These are phyloP conservation scores for Daedalea quercina DNA, from an alignment of 768 basidiomycete species.

Conservation along the genomic window DNA sequence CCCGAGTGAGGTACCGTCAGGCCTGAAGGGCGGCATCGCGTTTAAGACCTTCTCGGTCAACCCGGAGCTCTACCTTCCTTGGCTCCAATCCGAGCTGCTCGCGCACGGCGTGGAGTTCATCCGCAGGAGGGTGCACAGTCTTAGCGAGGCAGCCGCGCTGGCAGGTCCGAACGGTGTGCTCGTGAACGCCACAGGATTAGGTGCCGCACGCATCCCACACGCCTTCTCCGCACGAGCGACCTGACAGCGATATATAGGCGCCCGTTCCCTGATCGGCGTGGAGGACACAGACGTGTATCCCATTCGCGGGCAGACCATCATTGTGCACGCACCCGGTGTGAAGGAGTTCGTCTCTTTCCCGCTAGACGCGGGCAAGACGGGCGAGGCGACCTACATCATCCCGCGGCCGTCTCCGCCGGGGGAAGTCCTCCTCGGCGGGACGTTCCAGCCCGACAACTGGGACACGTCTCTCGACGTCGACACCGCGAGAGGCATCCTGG, in stretches of 20 bases:
- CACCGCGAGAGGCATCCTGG: conserved; percentile 38
- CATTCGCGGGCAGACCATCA: conserved; percentile 78
- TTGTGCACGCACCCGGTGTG: conserved; percentile 65
- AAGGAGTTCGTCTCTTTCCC: conserved; percentile 27
- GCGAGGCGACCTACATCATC: conserved; percentile 49
- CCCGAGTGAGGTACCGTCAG: conserved; percentile 28
- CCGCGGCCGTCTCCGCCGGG: conserved; percentile 46
- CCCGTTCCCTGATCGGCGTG: conserved; percentile 71
- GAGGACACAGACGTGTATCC: conserved; percentile 73
- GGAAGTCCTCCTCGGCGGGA: conserved; percentile 51
- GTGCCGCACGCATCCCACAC: conserved; percentile 18
- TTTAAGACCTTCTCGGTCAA: conserved; percentile 44
- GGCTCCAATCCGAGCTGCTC: conserved; percentile 36
- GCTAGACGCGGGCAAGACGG: conserved; percentile 16
- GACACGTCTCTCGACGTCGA: conserved; percentile 40
- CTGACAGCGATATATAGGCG: conserved; percentile 31
- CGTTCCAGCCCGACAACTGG: conserved; percentile 43
- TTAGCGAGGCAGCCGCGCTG: conserved; percentile 40
- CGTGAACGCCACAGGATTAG: conserved; percentile 52
- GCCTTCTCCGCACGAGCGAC: neutral
- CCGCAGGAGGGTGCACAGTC: conserved; percentile 31
- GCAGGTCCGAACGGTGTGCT: conserved; percentile 34
- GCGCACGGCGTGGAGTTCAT: conserved; percentile 37
- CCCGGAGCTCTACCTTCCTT: conserved; percentile 42
- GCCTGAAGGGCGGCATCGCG: conserved; percentile 29